Evolutionary conservation across 306 rosid species (phyloP).

Genomic region (Prunus padus): DNA sequence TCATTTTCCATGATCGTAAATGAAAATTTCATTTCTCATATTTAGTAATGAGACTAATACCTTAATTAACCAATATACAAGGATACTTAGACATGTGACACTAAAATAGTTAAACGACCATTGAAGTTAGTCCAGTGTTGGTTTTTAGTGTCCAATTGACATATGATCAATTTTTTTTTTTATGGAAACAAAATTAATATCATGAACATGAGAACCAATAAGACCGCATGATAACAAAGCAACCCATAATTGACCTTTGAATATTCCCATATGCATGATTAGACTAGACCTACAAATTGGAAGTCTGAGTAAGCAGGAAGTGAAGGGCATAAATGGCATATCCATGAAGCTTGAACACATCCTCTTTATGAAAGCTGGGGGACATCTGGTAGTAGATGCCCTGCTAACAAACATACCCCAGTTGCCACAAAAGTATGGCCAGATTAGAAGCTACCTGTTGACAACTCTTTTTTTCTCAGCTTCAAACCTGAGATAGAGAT

Average conservation of each 20-base stretch:
- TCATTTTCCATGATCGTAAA: too few species aligned
- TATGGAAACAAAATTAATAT: not conserved
- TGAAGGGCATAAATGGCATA: not conserved
- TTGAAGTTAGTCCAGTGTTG: too few species aligned
- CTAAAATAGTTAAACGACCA: too few species aligned
- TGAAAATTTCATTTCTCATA: too few species aligned
- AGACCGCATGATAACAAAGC: slow-evolving; percentile 3
- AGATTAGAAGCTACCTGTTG: slow-evolving; percentile 9
- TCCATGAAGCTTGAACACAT: slow-evolving; percentile 3
- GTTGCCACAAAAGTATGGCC: slow-evolving; percentile 35
- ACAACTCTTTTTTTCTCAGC: slow-evolving; percentile 36
- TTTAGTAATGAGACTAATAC: too few species aligned
- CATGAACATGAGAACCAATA: not conserved
- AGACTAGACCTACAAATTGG: slow-evolving; percentile 8
- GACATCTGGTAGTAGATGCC: not conserved
- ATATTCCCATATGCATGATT: not conserved
- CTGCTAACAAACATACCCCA: not conserved
- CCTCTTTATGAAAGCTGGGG: slow-evolving; percentile 15
- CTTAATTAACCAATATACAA: too few species aligned
- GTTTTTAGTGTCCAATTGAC: too few species aligned
- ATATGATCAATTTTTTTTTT: too few species aligned
- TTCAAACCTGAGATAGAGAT: slow-evolving; percentile 32
- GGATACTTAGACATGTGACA: too few species aligned
- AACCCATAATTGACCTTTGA: not conserved
- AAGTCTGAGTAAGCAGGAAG: not conserved